Conservation (phyloP, 345 rosid species). For the Lagerstroemia speciosa region DNA sequence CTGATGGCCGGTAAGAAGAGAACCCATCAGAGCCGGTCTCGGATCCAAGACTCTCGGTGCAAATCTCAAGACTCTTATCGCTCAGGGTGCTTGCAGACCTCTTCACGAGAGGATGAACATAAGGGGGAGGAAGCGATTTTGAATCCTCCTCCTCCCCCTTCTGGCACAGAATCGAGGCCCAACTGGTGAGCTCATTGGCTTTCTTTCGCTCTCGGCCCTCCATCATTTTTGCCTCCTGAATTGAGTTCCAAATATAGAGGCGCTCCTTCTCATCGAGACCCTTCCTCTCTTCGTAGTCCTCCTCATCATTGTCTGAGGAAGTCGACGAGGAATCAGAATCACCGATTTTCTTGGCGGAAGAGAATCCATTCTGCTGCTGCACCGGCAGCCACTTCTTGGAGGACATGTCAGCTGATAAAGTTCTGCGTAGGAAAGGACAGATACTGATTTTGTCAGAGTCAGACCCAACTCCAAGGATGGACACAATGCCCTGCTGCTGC, state of each 20-base stretch:
- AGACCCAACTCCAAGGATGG: slow-evolving; percentile 62
- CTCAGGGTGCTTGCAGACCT: slow-evolving; percentile 50
- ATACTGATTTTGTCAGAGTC: slow-evolving; percentile 21
- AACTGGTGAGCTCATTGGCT: slow-evolving; percentile 32
- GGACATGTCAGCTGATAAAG: slow-evolving; percentile 87
- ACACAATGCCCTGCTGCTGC: slow-evolving; percentile 77
- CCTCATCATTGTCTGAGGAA: slow-evolving; percentile 20
- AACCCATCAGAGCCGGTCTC: slow-evolving; percentile 92
- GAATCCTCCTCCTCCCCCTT: slow-evolving; percentile 32
- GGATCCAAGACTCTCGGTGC: slow-evolving; percentile 98
- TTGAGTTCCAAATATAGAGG: slow-evolving; percentile 42
- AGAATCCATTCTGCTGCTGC: slow-evolving; percentile 39
- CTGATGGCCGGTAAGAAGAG: slow-evolving; percentile 56
- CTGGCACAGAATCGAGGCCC: slow-evolving; percentile 53
- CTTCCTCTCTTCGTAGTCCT: slow-evolving; percentile 10
- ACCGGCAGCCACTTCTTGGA: slow-evolving; percentile 66
- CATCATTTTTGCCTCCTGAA: slow-evolving; percentile 27
- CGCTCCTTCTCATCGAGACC: slow-evolving; percentile 9
- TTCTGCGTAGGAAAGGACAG: slow-evolving; percentile 54
- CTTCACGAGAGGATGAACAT: slow-evolving; percentile 68
- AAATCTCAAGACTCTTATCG: slow-evolving; percentile 71
- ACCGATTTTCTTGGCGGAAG: slow-evolving; percentile 40
- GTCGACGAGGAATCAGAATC: slow-evolving; percentile 19
- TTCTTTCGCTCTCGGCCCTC: slow-evolving; percentile 20
- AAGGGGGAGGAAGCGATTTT: slow-evolving; percentile 39